Evolutionary conservation across 2,329 filamentous ascomycete genomes (phyloP).

Genomic region (Coniochaeta sp.): DNA sequence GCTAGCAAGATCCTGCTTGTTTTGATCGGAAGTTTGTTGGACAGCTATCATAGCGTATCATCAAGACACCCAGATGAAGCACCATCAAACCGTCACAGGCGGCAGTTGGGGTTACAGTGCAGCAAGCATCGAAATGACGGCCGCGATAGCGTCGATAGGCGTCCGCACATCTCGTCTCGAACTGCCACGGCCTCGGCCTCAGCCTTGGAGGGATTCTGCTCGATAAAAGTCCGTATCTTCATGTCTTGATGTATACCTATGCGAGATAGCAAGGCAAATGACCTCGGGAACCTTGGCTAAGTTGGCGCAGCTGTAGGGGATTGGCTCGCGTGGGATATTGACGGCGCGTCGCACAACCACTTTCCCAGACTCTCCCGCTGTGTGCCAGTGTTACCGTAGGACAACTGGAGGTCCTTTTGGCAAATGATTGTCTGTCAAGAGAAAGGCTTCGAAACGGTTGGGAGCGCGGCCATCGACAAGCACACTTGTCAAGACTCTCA

Average conservation of each 20-base stretch:
- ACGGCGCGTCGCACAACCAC: neutral
- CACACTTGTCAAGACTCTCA: no score
- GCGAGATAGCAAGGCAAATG: neutral
- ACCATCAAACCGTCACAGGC: neutral
- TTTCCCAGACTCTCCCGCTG: neutral
- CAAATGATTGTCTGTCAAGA: no score
- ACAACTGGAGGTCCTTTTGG: no score
- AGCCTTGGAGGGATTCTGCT: no score
- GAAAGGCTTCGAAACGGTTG: no score
- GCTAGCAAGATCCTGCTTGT: neutral
- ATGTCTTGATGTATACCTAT: neutral
- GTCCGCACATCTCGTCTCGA: neutral
- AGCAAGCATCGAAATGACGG: neutral
- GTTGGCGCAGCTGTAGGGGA: neutral
- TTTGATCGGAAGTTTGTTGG: neutral
- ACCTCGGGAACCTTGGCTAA: neutral
- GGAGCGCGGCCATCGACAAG: no score
- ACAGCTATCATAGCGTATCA: neutral
- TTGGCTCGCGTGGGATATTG: conserved; percentile 4
- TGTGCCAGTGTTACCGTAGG: neutral
- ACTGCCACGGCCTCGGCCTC: neutral
- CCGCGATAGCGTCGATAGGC: neutral
- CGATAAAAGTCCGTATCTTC: no score
- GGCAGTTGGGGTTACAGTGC: neutral
- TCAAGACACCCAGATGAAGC: neutral